These are phyloP conservation scores for Papiliotrema fonsecae DNA, from an alignment of 1,284 basidiomycete species.

Conservation along the genomic window DNA sequence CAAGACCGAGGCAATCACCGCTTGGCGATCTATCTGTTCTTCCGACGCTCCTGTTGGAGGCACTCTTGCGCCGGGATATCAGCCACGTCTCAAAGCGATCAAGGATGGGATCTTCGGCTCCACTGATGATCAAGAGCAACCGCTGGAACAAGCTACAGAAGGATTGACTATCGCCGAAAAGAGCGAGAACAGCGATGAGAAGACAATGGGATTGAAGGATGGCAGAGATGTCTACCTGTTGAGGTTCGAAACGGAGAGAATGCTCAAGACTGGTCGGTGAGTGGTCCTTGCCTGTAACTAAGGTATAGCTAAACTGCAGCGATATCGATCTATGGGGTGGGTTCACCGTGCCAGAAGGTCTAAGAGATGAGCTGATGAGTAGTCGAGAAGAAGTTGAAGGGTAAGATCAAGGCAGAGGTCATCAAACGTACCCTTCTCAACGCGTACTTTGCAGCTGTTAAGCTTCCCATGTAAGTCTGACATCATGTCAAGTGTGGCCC, in stretches of 20 bases:
- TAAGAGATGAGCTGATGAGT: neutral
- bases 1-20: slow-evolving; percentile 46
- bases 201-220: slow-evolving; percentile 29
- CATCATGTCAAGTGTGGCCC: slow-evolving; percentile 15
- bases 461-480: slow-evolving; percentile 49
- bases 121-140: slow-evolving; percentile 1
- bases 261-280: slow-evolving; percentile 49
- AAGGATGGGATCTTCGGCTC: neutral
- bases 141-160: neutral
- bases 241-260: slow-evolving; percentile 45
- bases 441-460: slow-evolving; percentile 54
- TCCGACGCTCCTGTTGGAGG: slow-evolving; percentile 4
- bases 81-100: slow-evolving; percentile 7
- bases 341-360: slow-evolving; percentile 6
- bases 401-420: slow-evolving; percentile 49
- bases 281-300: neutral
- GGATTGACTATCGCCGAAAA: neutral
- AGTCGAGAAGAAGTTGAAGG: slow-evolving; percentile 43
- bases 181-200: neutral
- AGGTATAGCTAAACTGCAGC: slow-evolving; percentile 3
- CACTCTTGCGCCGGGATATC: slow-evolving; percentile 13
- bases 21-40: slow-evolving; percentile 44
- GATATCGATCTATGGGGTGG: slow-evolving; percentile 48
- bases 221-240: slow-evolving; percentile 49
- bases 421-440: slow-evolving; percentile 54